These are phyloP conservation scores for Chlorella sp. DNA, from an alignment of 139 green algal species.

Conservation along the genomic window DNA sequence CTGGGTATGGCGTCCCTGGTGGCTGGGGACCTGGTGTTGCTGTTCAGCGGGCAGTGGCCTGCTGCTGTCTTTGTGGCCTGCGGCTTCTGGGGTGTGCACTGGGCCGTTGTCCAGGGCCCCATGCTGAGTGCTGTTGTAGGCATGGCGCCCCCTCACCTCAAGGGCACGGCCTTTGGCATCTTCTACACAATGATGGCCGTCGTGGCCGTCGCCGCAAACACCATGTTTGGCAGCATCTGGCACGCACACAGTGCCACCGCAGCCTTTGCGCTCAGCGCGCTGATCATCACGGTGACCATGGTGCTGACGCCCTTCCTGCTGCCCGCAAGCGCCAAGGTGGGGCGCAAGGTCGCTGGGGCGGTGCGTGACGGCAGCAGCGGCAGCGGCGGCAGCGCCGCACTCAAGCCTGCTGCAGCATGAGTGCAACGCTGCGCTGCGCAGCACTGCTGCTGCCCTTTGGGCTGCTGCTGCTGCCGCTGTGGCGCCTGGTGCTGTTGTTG, in stretches of 20 bases:
- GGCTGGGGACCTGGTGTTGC: conserved; percentile 39
- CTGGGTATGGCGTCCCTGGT: conserved; percentile 44
- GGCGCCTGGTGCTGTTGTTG: no score
- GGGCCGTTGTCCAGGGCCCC: conserved; percentile 45
- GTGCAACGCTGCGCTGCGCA: no score
- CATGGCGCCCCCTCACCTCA: conserved; percentile 34
- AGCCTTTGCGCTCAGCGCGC: not conserved
- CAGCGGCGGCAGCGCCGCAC: no score
- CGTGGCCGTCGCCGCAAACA: conserved; percentile 38
- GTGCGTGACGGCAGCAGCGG: no score
- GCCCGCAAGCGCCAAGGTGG: no score
- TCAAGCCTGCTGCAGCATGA: no score
- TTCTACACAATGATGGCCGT: conserved; percentile 59
- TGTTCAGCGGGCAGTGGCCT: conserved; percentile 27
- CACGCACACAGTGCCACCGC: not conserved
- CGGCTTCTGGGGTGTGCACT: conserved; percentile 48
- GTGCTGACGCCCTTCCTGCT: not conserved
- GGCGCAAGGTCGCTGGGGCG: no score
- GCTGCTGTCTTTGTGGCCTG: conserved; percentile 42
- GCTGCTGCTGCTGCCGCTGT: no score
- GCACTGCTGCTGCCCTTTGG: no score
- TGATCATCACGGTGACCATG: not conserved
- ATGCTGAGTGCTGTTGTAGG: conserved; percentile 45
- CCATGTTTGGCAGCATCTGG: conserved; percentile 33
- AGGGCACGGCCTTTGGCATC: conserved; percentile 57